Conservation (phyloP, 805 yeast species). For the Candida chauliodis region DNA sequence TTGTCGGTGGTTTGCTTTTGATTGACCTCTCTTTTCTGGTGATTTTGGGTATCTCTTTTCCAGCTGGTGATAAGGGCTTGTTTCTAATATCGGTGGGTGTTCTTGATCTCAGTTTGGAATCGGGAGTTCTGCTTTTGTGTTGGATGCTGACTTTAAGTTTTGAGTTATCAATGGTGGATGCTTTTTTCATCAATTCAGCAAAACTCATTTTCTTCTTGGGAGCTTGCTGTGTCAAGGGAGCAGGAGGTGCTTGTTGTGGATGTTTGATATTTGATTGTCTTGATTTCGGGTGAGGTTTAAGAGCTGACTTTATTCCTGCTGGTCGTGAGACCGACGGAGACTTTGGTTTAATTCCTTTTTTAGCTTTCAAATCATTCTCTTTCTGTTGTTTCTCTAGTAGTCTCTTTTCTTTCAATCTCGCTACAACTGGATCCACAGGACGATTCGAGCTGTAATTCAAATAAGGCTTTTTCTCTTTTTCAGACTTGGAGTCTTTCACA, state of each 20-base stretch:
- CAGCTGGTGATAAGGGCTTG: constrained; percentile 2
- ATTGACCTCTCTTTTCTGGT: not conserved
- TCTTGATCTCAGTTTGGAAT: constrained; percentile 7
- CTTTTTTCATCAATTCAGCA: constrained; percentile 67
- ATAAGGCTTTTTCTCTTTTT: not conserved
- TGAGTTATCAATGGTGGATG: constrained; percentile 52
- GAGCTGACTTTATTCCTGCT: constrained; percentile 10
- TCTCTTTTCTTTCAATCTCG: constrained; percentile 63
- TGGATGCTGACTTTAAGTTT: constrained; percentile 35
- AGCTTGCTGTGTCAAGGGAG: not conserved
- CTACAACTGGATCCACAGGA: constrained; percentile 62
- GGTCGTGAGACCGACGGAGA: constrained; percentile 5
- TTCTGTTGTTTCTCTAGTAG: constrained; percentile 49
- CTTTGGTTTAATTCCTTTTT: constrained; percentile 29
- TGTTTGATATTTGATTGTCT: constrained; percentile 7
- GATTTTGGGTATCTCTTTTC: too few relatives aligned
- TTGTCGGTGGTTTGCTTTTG: not conserved
- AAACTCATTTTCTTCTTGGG: constrained; percentile 51
- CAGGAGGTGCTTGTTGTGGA: constrained; percentile 1
- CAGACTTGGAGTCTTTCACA: constrained; percentile 1
- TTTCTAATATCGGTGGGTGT: not conserved
- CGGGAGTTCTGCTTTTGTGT: constrained; percentile 39
- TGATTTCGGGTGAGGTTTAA: constrained; percentile 1
- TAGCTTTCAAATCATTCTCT: constrained; percentile 29
- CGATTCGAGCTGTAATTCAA: not conserved